Evolutionary conservation across 2,329 filamentous ascomycete genomes (phyloP).

Genomic region (Mycosphaerella sp.): DNA sequence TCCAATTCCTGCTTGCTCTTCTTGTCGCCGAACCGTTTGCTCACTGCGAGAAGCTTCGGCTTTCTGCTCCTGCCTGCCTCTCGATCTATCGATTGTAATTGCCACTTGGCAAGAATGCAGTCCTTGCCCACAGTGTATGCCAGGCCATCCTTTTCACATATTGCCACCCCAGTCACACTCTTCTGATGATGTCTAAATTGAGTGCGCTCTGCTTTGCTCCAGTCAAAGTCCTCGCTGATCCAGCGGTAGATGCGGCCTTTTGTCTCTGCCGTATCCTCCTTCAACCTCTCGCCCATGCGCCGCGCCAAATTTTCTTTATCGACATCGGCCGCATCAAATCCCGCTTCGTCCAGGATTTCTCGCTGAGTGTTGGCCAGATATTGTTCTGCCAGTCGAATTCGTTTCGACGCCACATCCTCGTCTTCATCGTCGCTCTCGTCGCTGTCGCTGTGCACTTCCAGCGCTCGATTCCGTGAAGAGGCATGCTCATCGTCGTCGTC

Average conservation of each 20-base stretch:
- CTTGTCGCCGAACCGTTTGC: slow-evolving; percentile 56
- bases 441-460: slow-evolving; percentile 38
- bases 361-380: slow-evolving; percentile 86
- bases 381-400: slow-evolving; percentile 79
- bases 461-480: slow-evolving; percentile 3
- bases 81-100: slow-evolving; percentile 49
- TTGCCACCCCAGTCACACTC: slow-evolving; percentile 70
- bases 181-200: slow-evolving; percentile 73
- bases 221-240: slow-evolving; percentile 66
- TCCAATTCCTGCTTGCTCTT: slow-evolving; percentile 51
- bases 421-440: slow-evolving; percentile 61
- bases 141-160: slow-evolving; percentile 59
- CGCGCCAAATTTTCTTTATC: slow-evolving; percentile 81
- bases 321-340: slow-evolving; percentile 90
- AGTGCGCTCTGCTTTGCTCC: slow-evolving; percentile 59
- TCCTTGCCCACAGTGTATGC: slow-evolving; percentile 88
- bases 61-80: slow-evolving; percentile 33
- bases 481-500: slow-evolving; percentile 45
- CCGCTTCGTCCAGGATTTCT: slow-evolving; percentile 65
- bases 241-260: slow-evolving; percentile 85
- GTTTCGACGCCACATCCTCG: slow-evolving; percentile 84
- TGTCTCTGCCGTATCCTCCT: slow-evolving; percentile 84
- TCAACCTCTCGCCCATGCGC: slow-evolving; percentile 59
- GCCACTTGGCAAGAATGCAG: slow-evolving; percentile 80
- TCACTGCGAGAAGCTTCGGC: slow-evolving; percentile 54